phyloP scores from a whole-genome alignment of 495 filamentous ascomycete genomes.

The Neurospora tetraspora region DNA sequence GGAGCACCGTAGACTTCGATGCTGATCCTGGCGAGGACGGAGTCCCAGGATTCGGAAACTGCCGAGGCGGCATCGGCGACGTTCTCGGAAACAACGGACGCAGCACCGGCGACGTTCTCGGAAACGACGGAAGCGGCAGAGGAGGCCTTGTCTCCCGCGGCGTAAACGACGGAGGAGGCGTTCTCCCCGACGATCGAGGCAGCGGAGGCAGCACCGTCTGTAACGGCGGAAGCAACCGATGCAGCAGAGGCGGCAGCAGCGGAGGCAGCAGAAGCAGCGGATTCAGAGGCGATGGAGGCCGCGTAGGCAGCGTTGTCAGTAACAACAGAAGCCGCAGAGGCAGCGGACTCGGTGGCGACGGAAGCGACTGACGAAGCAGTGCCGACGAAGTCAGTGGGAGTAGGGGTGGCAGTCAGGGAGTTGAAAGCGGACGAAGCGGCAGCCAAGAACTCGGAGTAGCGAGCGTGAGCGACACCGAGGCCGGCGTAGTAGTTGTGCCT shows the following conservation, averaged over 20 bases:
- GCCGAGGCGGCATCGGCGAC: conserved; percentile 24
- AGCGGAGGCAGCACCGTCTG: conserved; percentile 20
- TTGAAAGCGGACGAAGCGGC: conserved; percentile 54
- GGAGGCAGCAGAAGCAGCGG: conserved; percentile 35
- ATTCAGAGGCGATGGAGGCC: conserved; percentile 14
- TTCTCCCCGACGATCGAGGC: conserved; percentile 20
- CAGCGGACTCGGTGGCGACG: conserved; percentile 21
- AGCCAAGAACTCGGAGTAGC: conserved; percentile 61
- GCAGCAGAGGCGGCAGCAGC: conserved; percentile 34
- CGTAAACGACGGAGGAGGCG: conserved; percentile 23
- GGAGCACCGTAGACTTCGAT: conserved; percentile 64
- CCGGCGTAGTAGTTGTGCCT: conserved; percentile 69
- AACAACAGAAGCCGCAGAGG: conserved; percentile 22
- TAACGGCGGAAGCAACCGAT: conserved; percentile 7
- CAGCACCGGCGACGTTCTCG: conserved; percentile 18
- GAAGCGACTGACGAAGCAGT: conserved; percentile 28
- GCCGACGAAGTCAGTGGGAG: conserved; percentile 33
- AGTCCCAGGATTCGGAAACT: conserved; percentile 51
- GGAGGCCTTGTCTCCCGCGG: conserved; percentile 9
- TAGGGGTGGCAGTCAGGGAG: conserved; percentile 40
- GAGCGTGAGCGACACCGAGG: conserved; percentile 64
- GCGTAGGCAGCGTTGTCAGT: conserved; percentile 18
- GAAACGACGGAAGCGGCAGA: conserved; percentile 19
- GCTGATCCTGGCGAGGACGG: conserved; percentile 54
- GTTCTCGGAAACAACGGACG: conserved; percentile 16